A percentile compares a stretch with the other conserved stretches of the same genome.
Conservation (phyloP, 148 eudicot species). For the Rhododendron griersonianum region DNA sequence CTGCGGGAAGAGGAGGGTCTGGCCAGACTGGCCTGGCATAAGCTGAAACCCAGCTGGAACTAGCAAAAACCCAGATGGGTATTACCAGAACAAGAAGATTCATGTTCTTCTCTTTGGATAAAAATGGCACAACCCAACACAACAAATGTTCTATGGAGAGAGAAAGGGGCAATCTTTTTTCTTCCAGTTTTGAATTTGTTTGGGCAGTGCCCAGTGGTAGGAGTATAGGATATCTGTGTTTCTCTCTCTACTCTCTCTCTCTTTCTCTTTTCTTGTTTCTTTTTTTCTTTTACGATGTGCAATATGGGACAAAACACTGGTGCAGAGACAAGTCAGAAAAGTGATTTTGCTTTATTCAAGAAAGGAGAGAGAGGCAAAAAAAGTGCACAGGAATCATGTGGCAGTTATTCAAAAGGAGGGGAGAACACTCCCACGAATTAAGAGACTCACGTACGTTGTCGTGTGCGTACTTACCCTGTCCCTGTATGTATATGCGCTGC, state of each 20-base stretch:
- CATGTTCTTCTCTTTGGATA: background rate
- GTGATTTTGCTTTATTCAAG: constrained; percentile 1
- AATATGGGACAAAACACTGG: constrained; percentile 11
- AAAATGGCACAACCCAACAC: background rate
- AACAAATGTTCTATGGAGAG: background rate
- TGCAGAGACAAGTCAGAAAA: background rate
- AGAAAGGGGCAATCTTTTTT: background rate
- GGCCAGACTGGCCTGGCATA: constrained; percentile 19
- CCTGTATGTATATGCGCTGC: background rate
- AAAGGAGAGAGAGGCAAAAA: background rate
- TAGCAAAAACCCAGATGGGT: constrained; percentile 27
- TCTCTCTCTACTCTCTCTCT: background rate
- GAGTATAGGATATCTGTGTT: background rate
- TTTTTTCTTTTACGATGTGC: background rate
- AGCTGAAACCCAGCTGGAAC: constrained; percentile 14
- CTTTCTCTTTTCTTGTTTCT: background rate
- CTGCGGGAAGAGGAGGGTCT: constrained; percentile 20
- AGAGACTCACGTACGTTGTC: constrained; percentile 20
- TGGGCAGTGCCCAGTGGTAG: background rate
- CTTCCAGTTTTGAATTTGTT: background rate
- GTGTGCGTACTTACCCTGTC: background rate
- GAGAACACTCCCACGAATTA: constrained; percentile 2
- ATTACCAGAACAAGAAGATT: constrained; percentile 10
- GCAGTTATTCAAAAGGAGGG: constrained; percentile 28
- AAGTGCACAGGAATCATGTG: constrained; percentile 37